A percentile compares a stretch with the other conserved stretches of the same genome.
Conservation (phyloP, 352 stramenopile species). For the Pythium angustatum region DNA sequence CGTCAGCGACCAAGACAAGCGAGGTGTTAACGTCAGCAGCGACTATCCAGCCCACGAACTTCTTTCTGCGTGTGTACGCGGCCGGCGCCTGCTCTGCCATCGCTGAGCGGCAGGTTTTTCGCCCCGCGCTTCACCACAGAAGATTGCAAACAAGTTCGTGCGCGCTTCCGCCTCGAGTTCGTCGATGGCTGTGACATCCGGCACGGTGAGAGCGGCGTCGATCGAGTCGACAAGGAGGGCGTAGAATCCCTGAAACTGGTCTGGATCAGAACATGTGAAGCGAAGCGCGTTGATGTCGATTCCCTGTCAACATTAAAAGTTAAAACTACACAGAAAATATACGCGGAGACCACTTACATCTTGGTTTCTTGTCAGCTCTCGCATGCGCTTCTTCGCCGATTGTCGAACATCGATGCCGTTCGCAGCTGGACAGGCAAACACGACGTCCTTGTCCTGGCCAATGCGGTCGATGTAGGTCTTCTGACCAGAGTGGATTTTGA, state of each 20-base stretch:
- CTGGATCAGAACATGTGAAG: conserved; percentile 2
- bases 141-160: conserved; percentile 16
- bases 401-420: conserved; percentile 14
- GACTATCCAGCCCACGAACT: no score
- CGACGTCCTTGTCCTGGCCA: conserved; percentile 2
- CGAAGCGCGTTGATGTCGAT: conserved; percentile 3
- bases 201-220: conserved; percentile 1
- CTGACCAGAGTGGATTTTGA: conserved; percentile 16
- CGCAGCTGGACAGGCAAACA: conserved; percentile 4
- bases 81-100: no score
- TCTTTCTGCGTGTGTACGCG: no score
- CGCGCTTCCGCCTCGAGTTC: conserved; percentile 4
- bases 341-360: not conserved
- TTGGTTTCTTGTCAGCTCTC: not conserved
- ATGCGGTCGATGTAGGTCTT: conserved; percentile 4
- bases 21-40: no score
- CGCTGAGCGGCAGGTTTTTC: no score
- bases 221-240: conserved; percentile 8
- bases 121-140: no score
- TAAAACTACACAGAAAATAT: not conserved
- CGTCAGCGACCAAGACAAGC: no score
- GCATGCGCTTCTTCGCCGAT: conserved; percentile 11
- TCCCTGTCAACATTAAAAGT: conserved; percentile 3
- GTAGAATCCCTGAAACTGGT: not conserved
- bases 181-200: not conserved